A percentile compares a stretch with the other conserved stretches of the same genome.
Conservation (phyloP, 768 basidiomycete genomes). For the Sistotremastrum niveocremeum region DNA sequence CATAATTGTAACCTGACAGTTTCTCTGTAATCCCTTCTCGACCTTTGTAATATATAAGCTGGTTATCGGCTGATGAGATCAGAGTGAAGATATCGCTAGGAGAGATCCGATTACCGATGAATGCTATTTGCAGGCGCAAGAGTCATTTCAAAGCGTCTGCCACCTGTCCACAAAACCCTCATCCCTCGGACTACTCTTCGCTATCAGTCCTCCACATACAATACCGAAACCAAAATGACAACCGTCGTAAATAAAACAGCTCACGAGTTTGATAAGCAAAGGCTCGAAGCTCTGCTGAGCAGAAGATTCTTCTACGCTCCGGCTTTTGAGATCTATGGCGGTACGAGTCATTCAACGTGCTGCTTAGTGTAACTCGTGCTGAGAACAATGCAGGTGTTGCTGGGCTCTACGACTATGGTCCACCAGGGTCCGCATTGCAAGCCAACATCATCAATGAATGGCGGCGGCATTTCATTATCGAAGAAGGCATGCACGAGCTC, state of each 20-base stretch:
- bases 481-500: constrained; percentile 96
- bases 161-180: no score
- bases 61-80: no score
- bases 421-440: constrained; percentile 88
- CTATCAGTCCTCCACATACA: background rate
- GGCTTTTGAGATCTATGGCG: constrained; percentile 98
- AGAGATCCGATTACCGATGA: no score
- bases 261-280: constrained; percentile 76
- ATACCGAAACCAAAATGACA: background rate
- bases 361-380: constrained; percentile 2
- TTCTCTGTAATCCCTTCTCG: no score
- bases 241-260: constrained; percentile 60
- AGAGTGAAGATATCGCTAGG: no score
- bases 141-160: no score
- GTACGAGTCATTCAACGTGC: constrained; percentile 30
- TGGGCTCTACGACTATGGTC: constrained; percentile 96
- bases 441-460: constrained; percentile 95
- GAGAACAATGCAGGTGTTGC: constrained; percentile 57
- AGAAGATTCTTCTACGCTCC: constrained; percentile 96
- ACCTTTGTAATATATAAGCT: no score
- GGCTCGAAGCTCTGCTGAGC: constrained; percentile 75
- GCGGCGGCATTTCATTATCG: constrained; percentile 96
- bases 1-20: no score
- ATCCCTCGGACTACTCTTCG: no score
- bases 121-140: no score